Percentiles rank a stretch among this genome's conserved stretches.
Evolutionary conservation across 345 rosid species (phyloP).

Genomic region (Draba incana): DNA sequence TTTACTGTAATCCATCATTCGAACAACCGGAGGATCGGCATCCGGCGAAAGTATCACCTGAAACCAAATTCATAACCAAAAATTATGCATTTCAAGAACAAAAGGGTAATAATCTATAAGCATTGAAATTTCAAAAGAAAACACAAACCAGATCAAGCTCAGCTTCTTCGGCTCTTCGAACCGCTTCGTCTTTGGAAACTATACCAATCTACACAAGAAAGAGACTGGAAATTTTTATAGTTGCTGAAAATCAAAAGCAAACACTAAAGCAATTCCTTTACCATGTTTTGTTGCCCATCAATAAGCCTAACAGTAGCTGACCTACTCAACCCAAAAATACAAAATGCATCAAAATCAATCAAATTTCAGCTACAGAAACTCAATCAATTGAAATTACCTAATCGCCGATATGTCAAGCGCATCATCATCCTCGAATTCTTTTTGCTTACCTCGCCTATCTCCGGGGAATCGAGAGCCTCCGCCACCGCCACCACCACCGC

Average conservation of each 20-base stretch:
- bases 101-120: not conserved
- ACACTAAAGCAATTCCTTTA: slow-evolving; percentile 31
- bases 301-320: slow-evolving; percentile 82
- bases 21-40: slow-evolving; percentile 90
- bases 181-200: slow-evolving; percentile 70
- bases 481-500: slow-evolving; percentile 42
- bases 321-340: slow-evolving; percentile 45
- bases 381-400: slow-evolving; percentile 47
- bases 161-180: slow-evolving; percentile 78
- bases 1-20: slow-evolving; percentile 96
- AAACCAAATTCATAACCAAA: slow-evolving; percentile 12
- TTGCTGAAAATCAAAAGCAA: slow-evolving; percentile 29
- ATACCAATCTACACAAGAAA: slow-evolving; percentile 54
- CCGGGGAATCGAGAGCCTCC: slow-evolving; percentile 53
- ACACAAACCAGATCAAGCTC: slow-evolving; percentile 80
- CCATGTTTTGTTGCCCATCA: slow-evolving; percentile 83
- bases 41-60: slow-evolving; percentile 93
- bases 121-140: not conserved
- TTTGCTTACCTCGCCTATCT: slow-evolving; percentile 51
- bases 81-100: not conserved
- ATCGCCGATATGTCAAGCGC: slow-evolving; percentile 68
- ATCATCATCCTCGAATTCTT: slow-evolving; percentile 56
- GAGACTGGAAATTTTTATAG: not conserved
- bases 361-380: not conserved
- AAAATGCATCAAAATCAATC: slow-evolving; percentile 3